phyloP scores from a whole-genome alignment of 495 filamentous ascomycete species.

The Collariella sp. region DNA sequence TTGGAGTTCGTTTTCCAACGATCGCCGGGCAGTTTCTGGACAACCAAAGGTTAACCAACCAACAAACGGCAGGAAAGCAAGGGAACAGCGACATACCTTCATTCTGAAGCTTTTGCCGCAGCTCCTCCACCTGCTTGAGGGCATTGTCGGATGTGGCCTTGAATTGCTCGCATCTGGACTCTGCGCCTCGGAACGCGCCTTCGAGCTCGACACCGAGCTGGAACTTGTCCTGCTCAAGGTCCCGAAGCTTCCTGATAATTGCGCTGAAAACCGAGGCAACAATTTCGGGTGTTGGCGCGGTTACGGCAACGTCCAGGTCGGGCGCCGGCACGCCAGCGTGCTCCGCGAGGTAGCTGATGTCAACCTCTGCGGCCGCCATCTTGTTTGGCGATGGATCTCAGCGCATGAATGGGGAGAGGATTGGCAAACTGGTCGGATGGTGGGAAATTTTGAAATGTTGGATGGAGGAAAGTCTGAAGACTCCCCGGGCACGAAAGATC shows the following conservation, averaged over 20 bases:
- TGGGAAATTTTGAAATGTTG: no score
- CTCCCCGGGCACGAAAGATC: not conserved
- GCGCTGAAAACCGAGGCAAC: slow-evolving; percentile 59
- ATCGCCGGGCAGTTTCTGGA: slow-evolving; percentile 30
- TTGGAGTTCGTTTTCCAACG: slow-evolving; percentile 74
- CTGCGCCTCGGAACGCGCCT: slow-evolving; percentile 68
- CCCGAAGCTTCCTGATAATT: slow-evolving; percentile 65
- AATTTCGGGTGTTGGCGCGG: slow-evolving; percentile 68
- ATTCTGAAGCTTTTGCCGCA: slow-evolving; percentile 68
- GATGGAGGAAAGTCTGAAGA: not conserved
- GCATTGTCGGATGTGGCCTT: slow-evolving; percentile 74
- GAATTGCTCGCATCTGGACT: slow-evolving; percentile 70
- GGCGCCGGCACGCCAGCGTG: slow-evolving; percentile 64
- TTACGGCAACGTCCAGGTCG: slow-evolving; percentile 54
- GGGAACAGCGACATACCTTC: slow-evolving; percentile 54
- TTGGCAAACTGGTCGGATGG: not conserved
- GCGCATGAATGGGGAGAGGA: slow-evolving; percentile 10
- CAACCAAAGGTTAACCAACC: not conserved
- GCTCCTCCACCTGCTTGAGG: slow-evolving; percentile 65
- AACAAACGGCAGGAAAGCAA: not conserved
- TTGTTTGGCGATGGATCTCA: slow-evolving; percentile 30
- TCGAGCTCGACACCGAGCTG: slow-evolving; percentile 87
- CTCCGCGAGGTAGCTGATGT: slow-evolving; percentile 65
- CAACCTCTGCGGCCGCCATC: slow-evolving; percentile 70
- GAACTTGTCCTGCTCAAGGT: slow-evolving; percentile 79